Evolutionary conservation across 176 grass and related monocot species (phyloP).

Genomic region (Aegilops longissima): DNA sequence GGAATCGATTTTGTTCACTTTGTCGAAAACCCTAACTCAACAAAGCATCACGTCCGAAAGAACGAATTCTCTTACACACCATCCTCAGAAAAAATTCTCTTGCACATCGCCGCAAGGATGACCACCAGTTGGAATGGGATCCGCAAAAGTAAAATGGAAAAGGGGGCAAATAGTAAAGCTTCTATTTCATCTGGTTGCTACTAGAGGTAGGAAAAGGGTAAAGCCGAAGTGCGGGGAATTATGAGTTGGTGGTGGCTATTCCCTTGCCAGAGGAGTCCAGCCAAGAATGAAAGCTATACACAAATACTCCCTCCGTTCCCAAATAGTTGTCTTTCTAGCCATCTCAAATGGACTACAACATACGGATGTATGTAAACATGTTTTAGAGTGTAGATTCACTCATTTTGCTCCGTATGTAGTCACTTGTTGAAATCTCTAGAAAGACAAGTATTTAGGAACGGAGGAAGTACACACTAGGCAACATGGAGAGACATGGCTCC

Average conservation of each 20-base stretch:
- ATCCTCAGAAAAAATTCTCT: constrained; percentile 5
- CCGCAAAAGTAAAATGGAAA: constrained; percentile 36
- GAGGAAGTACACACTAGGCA: constrained; percentile 61
- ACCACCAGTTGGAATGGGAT: constrained; percentile 29
- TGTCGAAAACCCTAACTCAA: constrained; percentile 30
- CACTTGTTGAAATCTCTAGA: too few species aligned
- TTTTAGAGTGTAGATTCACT: too few species aligned
- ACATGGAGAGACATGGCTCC: constrained; percentile 72
- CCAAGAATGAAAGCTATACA: constrained; percentile 72
- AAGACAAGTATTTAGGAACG: too few species aligned
- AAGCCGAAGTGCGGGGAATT: constrained; percentile 39
- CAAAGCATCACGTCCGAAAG: constrained; percentile 22
- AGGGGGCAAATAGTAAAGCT: constrained; percentile 39
- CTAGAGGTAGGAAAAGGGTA: constrained; percentile 43
- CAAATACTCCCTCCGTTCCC: too few species aligned
- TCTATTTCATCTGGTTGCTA: constrained; percentile 39
- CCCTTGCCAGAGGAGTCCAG: constrained; percentile 69
- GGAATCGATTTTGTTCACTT: constrained; percentile 31
- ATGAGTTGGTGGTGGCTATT: constrained; percentile 41
- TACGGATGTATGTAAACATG: too few species aligned
- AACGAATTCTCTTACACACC: constrained; percentile 26
- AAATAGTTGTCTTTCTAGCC: too few species aligned
- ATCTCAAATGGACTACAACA: too few species aligned
- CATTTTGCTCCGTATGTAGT: too few species aligned
- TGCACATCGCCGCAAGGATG: constrained; percentile 18